Conservation (phyloP, 495 filamentous ascomycete genomes). For the Neurospora tetraspora region DNA sequence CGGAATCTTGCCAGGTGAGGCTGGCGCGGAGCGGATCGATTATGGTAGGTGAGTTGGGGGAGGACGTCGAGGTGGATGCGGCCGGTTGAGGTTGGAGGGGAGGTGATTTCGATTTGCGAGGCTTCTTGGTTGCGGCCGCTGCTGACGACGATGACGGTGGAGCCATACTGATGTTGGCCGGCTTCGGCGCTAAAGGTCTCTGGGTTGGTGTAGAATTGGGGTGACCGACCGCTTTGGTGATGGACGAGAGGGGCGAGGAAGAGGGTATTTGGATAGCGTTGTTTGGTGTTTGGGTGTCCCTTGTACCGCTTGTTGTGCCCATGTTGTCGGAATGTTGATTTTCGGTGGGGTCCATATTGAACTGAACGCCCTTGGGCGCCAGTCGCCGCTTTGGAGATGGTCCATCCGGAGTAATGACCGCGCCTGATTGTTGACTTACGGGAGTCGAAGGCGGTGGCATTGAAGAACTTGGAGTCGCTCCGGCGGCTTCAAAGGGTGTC, state of each 20-base stretch:
- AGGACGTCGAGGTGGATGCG: not conserved
- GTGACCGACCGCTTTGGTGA: not conserved
- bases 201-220: not conserved
- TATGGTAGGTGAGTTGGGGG: constrained; percentile 19
- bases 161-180: not conserved
- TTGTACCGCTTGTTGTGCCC: not conserved
- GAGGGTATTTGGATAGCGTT: not conserved
- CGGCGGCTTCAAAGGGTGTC: constrained; percentile 1
- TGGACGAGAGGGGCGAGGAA: not conserved
- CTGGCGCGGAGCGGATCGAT: constrained; percentile 42
- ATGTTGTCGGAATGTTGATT: not conserved
- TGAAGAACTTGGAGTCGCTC: not conserved
- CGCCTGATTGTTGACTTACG: not conserved
- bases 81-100: constrained; percentile 15
- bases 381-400: constrained; percentile 7
- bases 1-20: constrained; percentile 73
- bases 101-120: constrained; percentile 31
- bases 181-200: constrained; percentile 9
- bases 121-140: constrained; percentile 18
- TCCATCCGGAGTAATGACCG: not conserved
- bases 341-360: constrained; percentile 3
- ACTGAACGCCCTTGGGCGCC: not conserved
- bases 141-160: constrained; percentile 1
- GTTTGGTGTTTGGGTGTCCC: not conserved
- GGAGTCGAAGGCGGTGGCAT: not conserved